These are phyloP conservation scores for Hydnum rufescens DNA, from an alignment of 768 basidiomycete genomes.

Conservation along the genomic window DNA sequence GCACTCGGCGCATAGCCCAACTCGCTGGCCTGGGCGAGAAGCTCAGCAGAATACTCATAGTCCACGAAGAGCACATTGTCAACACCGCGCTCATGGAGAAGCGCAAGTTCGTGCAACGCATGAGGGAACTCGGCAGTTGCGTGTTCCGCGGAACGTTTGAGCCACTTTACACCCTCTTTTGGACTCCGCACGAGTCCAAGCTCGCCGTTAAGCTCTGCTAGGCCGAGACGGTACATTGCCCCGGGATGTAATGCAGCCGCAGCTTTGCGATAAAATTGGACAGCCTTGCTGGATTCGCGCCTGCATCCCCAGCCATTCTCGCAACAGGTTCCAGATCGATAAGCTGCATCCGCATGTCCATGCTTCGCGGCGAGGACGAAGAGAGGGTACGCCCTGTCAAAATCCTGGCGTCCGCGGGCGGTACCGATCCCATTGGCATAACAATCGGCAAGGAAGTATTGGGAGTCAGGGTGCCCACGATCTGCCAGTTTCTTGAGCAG, in stretches of 20 bases:
- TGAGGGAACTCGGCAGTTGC: conserved; percentile 92
- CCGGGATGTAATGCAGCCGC: conserved; percentile 81
- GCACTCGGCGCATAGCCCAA: conserved; percentile 93
- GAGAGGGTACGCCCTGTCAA: conserved; percentile 89
- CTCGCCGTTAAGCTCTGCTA: conserved; percentile 91
- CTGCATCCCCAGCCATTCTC: conserved; percentile 99
- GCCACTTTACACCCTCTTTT: conserved; percentile 96
- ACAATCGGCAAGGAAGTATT: conserved; percentile 97
- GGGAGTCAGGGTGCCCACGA: conserved; percentile 81
- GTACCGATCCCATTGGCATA: conserved; percentile 98
- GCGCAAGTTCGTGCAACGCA: conserved; percentile 82
- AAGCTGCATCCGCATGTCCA: conserved; percentile 86
- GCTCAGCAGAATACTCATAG: conserved; percentile 82
- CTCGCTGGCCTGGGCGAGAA: conserved; percentile 88
- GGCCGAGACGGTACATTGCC: conserved; percentile 91
- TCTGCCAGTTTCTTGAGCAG: conserved; percentile 85
- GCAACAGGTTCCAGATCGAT: conserved; percentile 91
- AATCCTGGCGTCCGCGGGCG: conserved; percentile 76
- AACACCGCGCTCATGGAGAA: conserved; percentile 92
- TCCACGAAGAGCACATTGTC: conserved; percentile 96
- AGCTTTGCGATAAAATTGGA: conserved; percentile 87
- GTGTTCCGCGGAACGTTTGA: conserved; percentile 89
- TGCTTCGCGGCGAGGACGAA: conserved; percentile 95
- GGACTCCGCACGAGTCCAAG: conserved; percentile 69
- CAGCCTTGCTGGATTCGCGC: conserved; percentile 74